Base-by-base conservation (phyloP, 2,329 filamentous ascomycete species). In the Aureobasidium leucospermi region DNA sequence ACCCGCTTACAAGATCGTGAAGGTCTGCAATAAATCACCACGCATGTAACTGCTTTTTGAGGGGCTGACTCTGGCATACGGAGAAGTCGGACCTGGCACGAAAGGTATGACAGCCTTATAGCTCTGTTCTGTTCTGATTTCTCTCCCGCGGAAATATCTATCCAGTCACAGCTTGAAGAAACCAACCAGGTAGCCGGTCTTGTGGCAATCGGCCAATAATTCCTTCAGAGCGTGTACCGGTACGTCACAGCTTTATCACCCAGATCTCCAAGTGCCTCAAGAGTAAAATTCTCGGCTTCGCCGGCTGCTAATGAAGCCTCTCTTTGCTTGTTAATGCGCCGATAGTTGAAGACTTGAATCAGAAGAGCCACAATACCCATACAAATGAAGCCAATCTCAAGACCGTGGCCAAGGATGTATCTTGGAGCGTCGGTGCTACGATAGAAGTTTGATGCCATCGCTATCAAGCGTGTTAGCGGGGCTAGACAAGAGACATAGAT, bases 361-460 rank as follows among this genome's bases (percentile, higher is more conserved):
- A 77, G 62, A 16, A 76, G 67, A 0, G 77, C 77, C 34, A 77
- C 62, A 23, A 81, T 73, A 11, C 79, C 79, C 3, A 73, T 70
- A 2, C 71, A 67, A 23, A 79, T 75, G 52, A 82, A 81, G 0
- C 71, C 79, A 13, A 82, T 74, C 55, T 81, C 79, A 11, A 81
- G 68, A 1, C 75, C 72, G 64, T 82, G 79, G 0, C 79, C 80
- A 2, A 81, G 73, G 4, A 75, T 70, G 61, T 81, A 83, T 19
- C 74, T 72, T 0, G 80, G 80, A 1, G 73, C 70, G 63, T 82
- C 79, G 51, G 72, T 66, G 0, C 69, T 61, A 10, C 85, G 79
- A 65, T 89, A 90, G 65, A 89, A 88, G 66, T 89, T 89, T 5
- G 84, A 85, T 0, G 85, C 84, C 81, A 89, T 87, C 1, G 85